A percentile compares a stretch with the other conserved stretches of the same genome.
Conservation (phyloP, 129 eudicot species). For the Mikania micrantha region DNA sequence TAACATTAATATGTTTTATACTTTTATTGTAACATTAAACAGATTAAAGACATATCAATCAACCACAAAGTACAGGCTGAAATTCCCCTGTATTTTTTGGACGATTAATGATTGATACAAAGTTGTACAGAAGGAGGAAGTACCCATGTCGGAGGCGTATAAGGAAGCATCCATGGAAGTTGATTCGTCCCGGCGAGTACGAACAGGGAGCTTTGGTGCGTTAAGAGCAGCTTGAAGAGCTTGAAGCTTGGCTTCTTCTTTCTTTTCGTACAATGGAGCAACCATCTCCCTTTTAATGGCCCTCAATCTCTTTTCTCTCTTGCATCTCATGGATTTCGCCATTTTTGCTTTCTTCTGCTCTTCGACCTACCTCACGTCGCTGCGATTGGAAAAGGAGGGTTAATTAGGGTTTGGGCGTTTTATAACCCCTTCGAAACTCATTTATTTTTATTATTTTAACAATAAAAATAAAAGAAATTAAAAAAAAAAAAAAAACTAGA, state of each 20-base stretch:
- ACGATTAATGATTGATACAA: not conserved
- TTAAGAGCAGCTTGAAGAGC: constrained; percentile 84
- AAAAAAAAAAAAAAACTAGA: too few relatives aligned
- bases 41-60: too few relatives aligned
- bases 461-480: too few relatives aligned
- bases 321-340: constrained; percentile 94
- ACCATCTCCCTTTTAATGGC: constrained; percentile 85
- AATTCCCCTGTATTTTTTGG: too few relatives aligned
- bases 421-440: not conserved
- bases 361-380: not conserved
- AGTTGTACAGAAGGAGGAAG: not conserved
- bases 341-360: constrained; percentile 24
- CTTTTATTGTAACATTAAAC: not conserved
- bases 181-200: constrained; percentile 18
- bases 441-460: too few relatives aligned
- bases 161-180: constrained; percentile 17
- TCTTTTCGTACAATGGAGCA: constrained; percentile 52
- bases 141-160: constrained; percentile 33
- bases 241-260: constrained; percentile 74
- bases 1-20: too few relatives aligned
- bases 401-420: constrained; percentile 30
- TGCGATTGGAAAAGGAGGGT: not conserved
- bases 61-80: not conserved
- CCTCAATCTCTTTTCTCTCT: constrained; percentile 74
- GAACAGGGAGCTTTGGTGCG: constrained; percentile 86